Evolutionary conservation across 1,139 yeast species (phyloP).

Genomic region (Taiozyma sp.): DNA sequence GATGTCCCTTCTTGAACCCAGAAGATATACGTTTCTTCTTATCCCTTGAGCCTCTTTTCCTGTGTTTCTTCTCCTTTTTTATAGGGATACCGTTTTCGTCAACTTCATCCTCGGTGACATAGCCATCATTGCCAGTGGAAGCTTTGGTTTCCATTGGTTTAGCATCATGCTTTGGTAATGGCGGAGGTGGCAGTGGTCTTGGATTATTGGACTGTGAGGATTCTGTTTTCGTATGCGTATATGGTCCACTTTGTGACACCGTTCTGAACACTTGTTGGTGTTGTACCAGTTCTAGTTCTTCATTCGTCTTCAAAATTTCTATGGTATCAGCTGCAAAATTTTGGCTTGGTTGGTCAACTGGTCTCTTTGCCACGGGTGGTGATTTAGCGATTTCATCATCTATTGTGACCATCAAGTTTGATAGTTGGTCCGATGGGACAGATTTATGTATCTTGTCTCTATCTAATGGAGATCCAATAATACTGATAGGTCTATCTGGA

Average conservation of each 20-base stretch:
- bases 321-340: not conserved
- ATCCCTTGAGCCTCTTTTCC: conserved; percentile 8
- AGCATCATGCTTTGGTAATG: conserved; percentile 19
- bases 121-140: conserved; percentile 15
- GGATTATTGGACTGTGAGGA: conserved; percentile 7
- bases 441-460: not conserved
- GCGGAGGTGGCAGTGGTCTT: conserved; percentile 25
- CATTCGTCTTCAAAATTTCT: too few relatives aligned
- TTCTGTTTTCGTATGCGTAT: not conserved
- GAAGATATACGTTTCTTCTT: conserved; percentile 7
- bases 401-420: conserved; percentile 11
- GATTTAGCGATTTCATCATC: conserved; percentile 8
- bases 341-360: not conserved
- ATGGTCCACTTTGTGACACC: not conserved
- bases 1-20: conserved; percentile 14
- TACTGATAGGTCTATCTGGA: conserved; percentile 20
- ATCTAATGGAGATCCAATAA: not conserved
- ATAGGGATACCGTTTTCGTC: not conserved
- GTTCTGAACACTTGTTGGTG: not conserved
- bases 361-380: not conserved
- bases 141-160: conserved; percentile 5
- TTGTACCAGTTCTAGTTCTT: not conserved
- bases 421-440: conserved; percentile 6
- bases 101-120: conserved; percentile 22
- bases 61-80: conserved; percentile 1